Percentiles rank a stretch among this genome's conserved stretches.
phyloP scores from a whole-genome alignment of 1,284 basidiomycete species.

The Amylostereum areolatum region DNA sequence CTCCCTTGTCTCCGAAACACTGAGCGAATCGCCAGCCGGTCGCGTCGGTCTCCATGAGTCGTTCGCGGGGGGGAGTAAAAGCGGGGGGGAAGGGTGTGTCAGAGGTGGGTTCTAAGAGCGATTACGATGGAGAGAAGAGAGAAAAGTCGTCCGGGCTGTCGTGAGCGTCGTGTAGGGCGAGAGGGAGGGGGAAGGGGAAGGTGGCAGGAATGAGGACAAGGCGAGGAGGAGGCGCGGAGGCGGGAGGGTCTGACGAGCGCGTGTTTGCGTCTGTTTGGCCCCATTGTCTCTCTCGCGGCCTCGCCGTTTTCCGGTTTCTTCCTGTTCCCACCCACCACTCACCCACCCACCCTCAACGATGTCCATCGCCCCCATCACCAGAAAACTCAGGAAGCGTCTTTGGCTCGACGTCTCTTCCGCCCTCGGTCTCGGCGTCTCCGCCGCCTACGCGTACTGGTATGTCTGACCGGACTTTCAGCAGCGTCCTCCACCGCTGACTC shows the following conservation, averaged over 20 bases:
- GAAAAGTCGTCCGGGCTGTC: background rate
- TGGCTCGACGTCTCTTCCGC: conserved; percentile 73
- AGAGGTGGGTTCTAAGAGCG: conserved; percentile 6
- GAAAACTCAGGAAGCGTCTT: conserved; percentile 83
- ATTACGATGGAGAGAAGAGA: conserved; percentile 5
- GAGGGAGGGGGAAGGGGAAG: background rate
- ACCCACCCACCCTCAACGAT: conserved; percentile 29
- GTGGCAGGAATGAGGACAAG: background rate
- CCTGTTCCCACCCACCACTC: conserved; percentile 5
- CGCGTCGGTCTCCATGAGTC: conserved; percentile 70
- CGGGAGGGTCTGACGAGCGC: background rate
- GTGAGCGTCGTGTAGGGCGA: background rate
- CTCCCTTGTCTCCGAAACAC: conserved; percentile 98
- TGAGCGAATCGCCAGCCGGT: conserved; percentile 98
- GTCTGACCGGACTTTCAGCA: conserved; percentile 24
- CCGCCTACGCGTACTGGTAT: conserved; percentile 77
- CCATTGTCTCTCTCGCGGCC: background rate
- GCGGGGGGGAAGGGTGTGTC: background rate
- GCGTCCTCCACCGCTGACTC: conserved; percentile 13
- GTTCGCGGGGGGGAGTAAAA: conserved; percentile 9
- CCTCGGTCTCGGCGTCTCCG: conserved; percentile 65
- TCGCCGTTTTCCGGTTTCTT: conserved; percentile 16
- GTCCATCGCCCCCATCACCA: conserved; percentile 83
- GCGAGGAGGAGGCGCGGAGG: background rate
- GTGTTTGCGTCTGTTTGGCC: conserved; percentile 7